Percentiles rank a stretch among this genome's conserved stretches.
phyloP scores from a whole-genome alignment of 2,329 filamentous ascomycete species.

The Phialophora macrospora region DNA sequence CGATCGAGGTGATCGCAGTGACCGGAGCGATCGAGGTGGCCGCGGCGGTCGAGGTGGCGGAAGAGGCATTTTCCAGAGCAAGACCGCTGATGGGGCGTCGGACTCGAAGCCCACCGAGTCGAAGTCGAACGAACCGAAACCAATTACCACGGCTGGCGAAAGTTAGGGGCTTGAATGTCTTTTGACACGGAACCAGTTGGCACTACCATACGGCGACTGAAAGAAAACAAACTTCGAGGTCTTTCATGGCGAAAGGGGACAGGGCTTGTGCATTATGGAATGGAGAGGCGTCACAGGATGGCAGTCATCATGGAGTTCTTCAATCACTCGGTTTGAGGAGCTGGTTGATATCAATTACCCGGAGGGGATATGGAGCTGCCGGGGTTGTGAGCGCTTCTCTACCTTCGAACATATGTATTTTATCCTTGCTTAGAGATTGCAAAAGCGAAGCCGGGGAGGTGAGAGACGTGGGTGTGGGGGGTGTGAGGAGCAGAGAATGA shows the following conservation, averaged over 20 bases:
- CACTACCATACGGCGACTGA: slow-evolving; percentile 15
- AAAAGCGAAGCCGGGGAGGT: slow-evolving; percentile 12
- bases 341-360: slow-evolving; percentile 15
- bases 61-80: slow-evolving; percentile 62
- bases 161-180: slow-evolving; percentile 27
- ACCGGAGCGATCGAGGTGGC: slow-evolving; percentile 56
- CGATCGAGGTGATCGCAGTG: slow-evolving; percentile 62
- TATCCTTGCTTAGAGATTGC: slow-evolving; percentile 29
- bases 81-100: slow-evolving; percentile 61
- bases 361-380: slow-evolving; percentile 27
- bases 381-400: slow-evolving; percentile 24
- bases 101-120: slow-evolving; percentile 42
- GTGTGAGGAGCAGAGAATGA: not conserved
- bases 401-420: slow-evolving; percentile 33
- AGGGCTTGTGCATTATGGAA: slow-evolving; percentile 34
- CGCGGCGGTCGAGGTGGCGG: not conserved
- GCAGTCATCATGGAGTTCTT: slow-evolving; percentile 26
- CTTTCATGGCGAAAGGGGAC: slow-evolving; percentile 26
- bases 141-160: slow-evolving; percentile 26
- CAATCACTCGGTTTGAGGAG: slow-evolving; percentile 12
- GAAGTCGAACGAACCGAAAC: slow-evolving; percentile 44
- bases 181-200: slow-evolving; percentile 10
- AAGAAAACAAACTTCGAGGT: slow-evolving; percentile 10
- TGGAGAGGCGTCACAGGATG: slow-evolving; percentile 30
- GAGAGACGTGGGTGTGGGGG: not conserved